phyloP scores from a whole-genome alignment of 2,329 filamentous ascomycete genomes.

The Dryadomyces quercus-mongolicae region DNA sequence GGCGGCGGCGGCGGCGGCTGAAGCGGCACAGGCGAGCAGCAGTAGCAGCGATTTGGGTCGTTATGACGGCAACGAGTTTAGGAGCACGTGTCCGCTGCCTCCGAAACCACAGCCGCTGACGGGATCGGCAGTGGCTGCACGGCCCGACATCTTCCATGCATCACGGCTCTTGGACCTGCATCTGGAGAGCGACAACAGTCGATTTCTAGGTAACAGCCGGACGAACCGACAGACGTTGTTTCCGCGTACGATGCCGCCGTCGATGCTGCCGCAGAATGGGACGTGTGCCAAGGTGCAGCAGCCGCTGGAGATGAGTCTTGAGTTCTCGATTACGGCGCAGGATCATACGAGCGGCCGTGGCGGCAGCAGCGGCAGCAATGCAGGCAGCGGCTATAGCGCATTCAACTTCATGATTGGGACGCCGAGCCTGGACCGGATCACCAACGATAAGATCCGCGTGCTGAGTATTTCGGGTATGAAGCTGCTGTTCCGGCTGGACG shows the following conservation, averaged over 20 bases:
- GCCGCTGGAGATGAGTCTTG: constrained; percentile 56
- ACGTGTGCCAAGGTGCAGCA: constrained; percentile 62
- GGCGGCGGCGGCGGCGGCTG: no score
- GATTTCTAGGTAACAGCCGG: not conserved
- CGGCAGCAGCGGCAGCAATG: not conserved
- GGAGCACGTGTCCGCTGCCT: constrained; percentile 54
- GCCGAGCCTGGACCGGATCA: constrained; percentile 34
- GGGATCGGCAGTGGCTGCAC: constrained; percentile 67
- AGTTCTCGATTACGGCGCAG: constrained; percentile 42
- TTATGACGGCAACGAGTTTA: constrained; percentile 33
- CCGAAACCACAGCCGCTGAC: constrained; percentile 50
- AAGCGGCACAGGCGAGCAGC: not conserved
- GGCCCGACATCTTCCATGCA: constrained; percentile 77
- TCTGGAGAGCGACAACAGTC: constrained; percentile 11
- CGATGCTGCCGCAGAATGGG: constrained; percentile 63
- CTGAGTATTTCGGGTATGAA: constrained; percentile 45
- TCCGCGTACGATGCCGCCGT: constrained; percentile 79
- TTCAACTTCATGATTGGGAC: constrained; percentile 33
- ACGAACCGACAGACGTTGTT: constrained; percentile 67
- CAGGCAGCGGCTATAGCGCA: constrained; percentile 21
- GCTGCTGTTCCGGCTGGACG: constrained; percentile 56
- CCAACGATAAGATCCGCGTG: constrained; percentile 32
- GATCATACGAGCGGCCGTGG: constrained; percentile 17
- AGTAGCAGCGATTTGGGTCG: not conserved
- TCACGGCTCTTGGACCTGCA: constrained; percentile 67